These are phyloP conservation scores for Cystobasidium pallidum DNA, from an alignment of 1,284 basidiomycete species.

Conservation along the genomic window DNA sequence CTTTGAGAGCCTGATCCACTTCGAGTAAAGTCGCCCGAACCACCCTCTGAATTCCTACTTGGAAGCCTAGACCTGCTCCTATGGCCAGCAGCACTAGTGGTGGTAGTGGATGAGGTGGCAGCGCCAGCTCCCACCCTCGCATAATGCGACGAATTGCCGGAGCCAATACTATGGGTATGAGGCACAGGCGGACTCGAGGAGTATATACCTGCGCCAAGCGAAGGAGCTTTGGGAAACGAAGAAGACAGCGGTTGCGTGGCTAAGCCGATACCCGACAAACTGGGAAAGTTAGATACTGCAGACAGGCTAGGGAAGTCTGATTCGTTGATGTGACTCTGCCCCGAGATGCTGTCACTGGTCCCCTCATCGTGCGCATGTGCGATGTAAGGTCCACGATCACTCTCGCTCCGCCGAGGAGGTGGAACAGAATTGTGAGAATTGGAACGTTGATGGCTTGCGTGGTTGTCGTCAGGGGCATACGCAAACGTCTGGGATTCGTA, in stretches of 20 bases:
- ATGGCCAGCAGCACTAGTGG: constrained; percentile 5
- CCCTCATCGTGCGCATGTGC: background rate
- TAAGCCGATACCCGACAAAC: constrained; percentile 41
- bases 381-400: constrained; percentile 11
- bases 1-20: constrained; percentile 9
- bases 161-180: background rate
- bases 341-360: background rate
- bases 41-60: constrained; percentile 18
- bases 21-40: background rate
- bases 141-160: background rate
- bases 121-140: constrained; percentile 24
- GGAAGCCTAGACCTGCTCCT: constrained; percentile 21
- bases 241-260: constrained; percentile 23
- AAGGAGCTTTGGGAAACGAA: constrained; percentile 13
- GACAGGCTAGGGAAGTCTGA: constrained; percentile 27
- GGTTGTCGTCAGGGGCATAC: background rate
- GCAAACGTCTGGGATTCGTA: background rate
- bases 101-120: constrained; percentile 15
- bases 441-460: background rate
- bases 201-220: background rate
- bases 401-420: constrained; percentile 6
- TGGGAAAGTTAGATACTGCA: constrained; percentile 34
- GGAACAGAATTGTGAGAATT: background rate
- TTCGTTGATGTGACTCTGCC: background rate
- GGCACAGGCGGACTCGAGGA: constrained; percentile 11